phyloP scores from a whole-genome alignment of 169 alveolate species.

The Eimeria maxima region DNA sequence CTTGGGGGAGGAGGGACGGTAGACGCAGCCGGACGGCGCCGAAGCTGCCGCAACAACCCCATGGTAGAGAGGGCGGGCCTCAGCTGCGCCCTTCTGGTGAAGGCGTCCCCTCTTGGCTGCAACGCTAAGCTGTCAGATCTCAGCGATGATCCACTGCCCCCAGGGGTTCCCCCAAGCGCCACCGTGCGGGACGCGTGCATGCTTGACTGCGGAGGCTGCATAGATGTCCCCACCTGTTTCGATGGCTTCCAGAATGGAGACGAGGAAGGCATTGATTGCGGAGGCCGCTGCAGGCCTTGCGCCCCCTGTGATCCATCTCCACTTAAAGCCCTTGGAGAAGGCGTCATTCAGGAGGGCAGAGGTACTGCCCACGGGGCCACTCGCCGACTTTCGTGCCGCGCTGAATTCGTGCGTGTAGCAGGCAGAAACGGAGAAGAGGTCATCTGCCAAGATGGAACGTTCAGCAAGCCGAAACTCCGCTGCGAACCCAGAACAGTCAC shows the following conservation, averaged over 20 bases:
- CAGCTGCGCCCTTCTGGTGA: slow-evolving; percentile 81
- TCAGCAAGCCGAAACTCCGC: slow-evolving; percentile 65
- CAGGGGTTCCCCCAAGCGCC: slow-evolving; percentile 78
- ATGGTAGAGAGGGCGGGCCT: slow-evolving; percentile 83
- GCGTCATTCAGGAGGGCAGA: slow-evolving; percentile 74
- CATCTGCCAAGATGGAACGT: slow-evolving; percentile 83
- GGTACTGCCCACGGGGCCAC: slow-evolving; percentile 80
- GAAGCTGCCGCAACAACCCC: slow-evolving; percentile 83
- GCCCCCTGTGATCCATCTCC: slow-evolving; percentile 79
- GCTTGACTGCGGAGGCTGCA: slow-evolving; percentile 83
- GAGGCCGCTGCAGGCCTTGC: slow-evolving; percentile 89
- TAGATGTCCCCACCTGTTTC: slow-evolving; percentile 85
- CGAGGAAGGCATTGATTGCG: slow-evolving; percentile 90
- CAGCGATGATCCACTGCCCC: slow-evolving; percentile 78
- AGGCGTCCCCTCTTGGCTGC: slow-evolving; percentile 83
- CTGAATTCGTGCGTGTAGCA: slow-evolving; percentile 65
- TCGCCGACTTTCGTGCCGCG: slow-evolving; percentile 71
- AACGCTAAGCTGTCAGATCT: slow-evolving; percentile 80
- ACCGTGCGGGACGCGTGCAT: slow-evolving; percentile 83
- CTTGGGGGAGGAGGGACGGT: slow-evolving; percentile 36
- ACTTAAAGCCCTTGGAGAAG: slow-evolving; percentile 80
- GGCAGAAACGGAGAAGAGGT: slow-evolving; percentile 79
- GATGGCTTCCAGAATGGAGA: slow-evolving; percentile 88
- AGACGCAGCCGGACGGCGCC: slow-evolving; percentile 41
- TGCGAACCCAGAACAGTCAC: slow-evolving; percentile 70